phyloP scores from a whole-genome alignment of 192 early-diverging fungal genomes.

The Gryganskiella cystojenkinii region DNA sequence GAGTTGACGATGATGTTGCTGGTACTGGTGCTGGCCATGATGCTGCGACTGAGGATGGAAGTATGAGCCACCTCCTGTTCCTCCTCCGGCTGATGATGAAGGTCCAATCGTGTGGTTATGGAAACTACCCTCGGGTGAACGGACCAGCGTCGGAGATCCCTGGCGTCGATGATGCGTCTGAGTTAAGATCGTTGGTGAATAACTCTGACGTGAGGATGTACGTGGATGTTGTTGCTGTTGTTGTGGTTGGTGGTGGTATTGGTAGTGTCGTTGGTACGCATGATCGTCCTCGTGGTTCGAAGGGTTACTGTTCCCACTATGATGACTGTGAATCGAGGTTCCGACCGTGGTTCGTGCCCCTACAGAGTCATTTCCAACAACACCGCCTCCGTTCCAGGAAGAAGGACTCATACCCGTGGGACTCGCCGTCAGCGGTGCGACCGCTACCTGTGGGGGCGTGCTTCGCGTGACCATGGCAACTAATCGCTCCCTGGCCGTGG shows the following conservation, averaged over 20 bases:
- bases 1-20: neutral
- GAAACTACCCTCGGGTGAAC: neutral
- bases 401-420: neutral
- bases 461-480: slow-evolving; percentile 28
- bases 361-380: neutral
- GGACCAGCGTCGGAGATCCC: slow-evolving; percentile 24
- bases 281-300: neutral
- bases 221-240: slow-evolving; percentile 8
- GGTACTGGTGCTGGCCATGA: neutral
- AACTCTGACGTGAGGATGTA: neutral
- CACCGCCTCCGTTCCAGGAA: neutral
- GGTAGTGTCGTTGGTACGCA: neutral
- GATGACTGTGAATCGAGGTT: no score
- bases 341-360: no score
- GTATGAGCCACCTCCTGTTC: neutral
- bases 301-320: neutral
- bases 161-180: slow-evolving; percentile 30
- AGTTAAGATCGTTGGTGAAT: slow-evolving; percentile 9
- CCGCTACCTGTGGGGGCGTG: neutral
- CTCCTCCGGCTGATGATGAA: neutral
- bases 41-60: neutral
- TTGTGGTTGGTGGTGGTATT: neutral
- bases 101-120: no score
- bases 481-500: slow-evolving; percentile 30
- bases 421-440: neutral